Conservation (phyloP, 768 basidiomycete species). For the Rhodotorula sphaerocarpa region DNA sequence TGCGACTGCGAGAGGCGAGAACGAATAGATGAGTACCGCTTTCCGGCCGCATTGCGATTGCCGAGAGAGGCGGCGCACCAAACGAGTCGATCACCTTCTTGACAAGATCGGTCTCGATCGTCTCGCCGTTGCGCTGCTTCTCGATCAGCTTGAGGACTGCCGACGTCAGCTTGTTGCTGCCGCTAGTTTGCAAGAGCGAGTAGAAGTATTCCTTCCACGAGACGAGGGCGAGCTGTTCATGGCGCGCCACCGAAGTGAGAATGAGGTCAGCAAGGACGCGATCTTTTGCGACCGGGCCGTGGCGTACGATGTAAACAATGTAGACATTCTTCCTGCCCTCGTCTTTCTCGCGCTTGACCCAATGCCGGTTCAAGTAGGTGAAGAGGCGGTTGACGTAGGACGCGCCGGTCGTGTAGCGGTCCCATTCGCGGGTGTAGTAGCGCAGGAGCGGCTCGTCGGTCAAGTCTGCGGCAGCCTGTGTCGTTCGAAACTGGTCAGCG, state of each 20-base stretch:
- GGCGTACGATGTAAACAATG: slow-evolving; percentile 82
- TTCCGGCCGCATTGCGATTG: not conserved
- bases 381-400: slow-evolving; percentile 96
- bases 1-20: slow-evolving; percentile 50
- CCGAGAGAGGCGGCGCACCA: slow-evolving; percentile 41
- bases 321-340: slow-evolving; percentile 93
- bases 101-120: slow-evolving; percentile 81
- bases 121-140: slow-evolving; percentile 84
- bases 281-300: not conserved
- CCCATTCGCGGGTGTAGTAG: slow-evolving; percentile 90
- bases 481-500: slow-evolving; percentile 46
- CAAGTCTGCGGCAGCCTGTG: slow-evolving; percentile 57
- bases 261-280: not conserved
- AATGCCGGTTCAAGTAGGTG: slow-evolving; percentile 96
- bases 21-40: not conserved
- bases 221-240: slow-evolving; percentile 70
- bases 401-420: slow-evolving; percentile 90
- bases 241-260: not conserved
- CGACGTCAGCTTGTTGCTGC: slow-evolving; percentile 71
- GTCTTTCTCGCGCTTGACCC: slow-evolving; percentile 96
- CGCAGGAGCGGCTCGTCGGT: slow-evolving; percentile 80
- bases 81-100: slow-evolving; percentile 94
- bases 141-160: slow-evolving; percentile 86
- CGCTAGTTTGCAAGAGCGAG: slow-evolving; percentile 63
- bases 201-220: slow-evolving; percentile 94